Evolutionary conservation across 2,329 filamentous ascomycete genomes (phyloP), one percentile per base, ranked within the genome.

Genomic region (Elsinoe arachidis): DNA sequence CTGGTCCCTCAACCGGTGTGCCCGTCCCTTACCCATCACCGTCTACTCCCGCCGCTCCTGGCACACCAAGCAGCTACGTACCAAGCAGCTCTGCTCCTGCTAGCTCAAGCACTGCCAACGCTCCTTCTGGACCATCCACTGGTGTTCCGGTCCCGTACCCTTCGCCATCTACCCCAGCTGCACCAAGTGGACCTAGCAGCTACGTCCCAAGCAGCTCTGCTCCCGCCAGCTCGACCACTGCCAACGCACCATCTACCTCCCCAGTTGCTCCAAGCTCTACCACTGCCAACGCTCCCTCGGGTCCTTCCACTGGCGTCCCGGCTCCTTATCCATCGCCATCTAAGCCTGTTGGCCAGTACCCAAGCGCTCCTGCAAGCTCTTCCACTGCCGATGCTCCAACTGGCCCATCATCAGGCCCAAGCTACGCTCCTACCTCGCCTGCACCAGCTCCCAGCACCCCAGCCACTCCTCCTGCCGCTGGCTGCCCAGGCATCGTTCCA

Each of bases 401-500:
- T 9, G n/a, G 34, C 33, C 53, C 46, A 35, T n/a, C 57, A 17
- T 41, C 43, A 58, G 63, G 65, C 57, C 14, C 64, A 58, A 47
- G 53, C 60, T 37, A 55, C 53, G 11, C 52, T 58, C 2, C 68
- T 9, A 63, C 59, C 56, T 33, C 54, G 15, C 21, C 59, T 41
- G 64, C 33, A 55, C 38, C 43, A 21, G 62, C 59, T 44, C 61
- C 61, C 59, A 63, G 56, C 64, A 55, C 57, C 51, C 23, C 57
- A 49, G 35, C 52, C 26, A 21, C 59, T 38, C 61, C 61, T 23
- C 54, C 63, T 17, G 37, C 41, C 12, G 59, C 67, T 38, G 53
- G 65, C 58, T 82, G 83, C 74, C 90, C 90, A 58, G 74, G 78
- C 23, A 81, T 91, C 49, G 85, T 96, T 52, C 91, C 92, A 62